These are phyloP conservation scores for Polychaeton citri DNA, from an alignment of 2,329 filamentous ascomycete species.

Conservation along the genomic window DNA sequence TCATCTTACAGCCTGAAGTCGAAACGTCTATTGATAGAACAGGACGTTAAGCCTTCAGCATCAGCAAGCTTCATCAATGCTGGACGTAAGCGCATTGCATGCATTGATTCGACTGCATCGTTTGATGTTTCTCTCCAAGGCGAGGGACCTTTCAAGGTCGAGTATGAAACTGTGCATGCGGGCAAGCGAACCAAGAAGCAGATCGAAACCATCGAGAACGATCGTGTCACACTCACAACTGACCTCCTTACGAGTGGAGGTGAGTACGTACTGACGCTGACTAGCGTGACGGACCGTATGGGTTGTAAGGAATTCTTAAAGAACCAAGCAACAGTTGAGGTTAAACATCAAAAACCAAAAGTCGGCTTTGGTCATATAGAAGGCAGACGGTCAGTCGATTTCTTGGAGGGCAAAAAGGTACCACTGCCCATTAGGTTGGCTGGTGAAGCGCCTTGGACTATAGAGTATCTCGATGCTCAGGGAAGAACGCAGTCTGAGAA, in stretches of 20 bases:
- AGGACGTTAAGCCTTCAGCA: conserved; percentile 86
- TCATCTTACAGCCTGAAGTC: conserved; percentile 49
- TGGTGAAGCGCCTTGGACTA: conserved; percentile 71
- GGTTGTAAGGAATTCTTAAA: conserved; percentile 78
- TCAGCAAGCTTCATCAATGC: conserved; percentile 55
- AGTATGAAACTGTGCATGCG: conserved; percentile 86
- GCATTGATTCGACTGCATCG: conserved; percentile 67
- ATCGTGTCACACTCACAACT: conserved; percentile 60
- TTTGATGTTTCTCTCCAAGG: conserved; percentile 65
- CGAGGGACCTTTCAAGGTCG: conserved; percentile 74
- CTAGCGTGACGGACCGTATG: conserved; percentile 72
- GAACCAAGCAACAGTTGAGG: conserved; percentile 71
- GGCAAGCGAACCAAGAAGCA: conserved; percentile 65
- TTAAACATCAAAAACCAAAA: conserved; percentile 77
- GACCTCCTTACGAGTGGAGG: conserved; percentile 64
- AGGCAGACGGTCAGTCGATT: conserved; percentile 59
- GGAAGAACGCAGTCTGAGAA: conserved; percentile 25
- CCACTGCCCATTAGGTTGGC: conserved; percentile 72
- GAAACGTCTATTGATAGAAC: conserved; percentile 54
- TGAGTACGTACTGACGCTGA: conserved; percentile 77
- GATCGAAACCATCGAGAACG: conserved; percentile 48
- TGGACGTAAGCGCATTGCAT: conserved; percentile 49
- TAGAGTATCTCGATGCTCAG: conserved; percentile 50
- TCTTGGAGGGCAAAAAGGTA: conserved; percentile 62
- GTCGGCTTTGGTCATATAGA: conserved; percentile 78